These are phyloP conservation scores for Penicillium longicatenatum DNA, from an alignment of 495 filamentous ascomycete genomes.

Conservation along the genomic window DNA sequence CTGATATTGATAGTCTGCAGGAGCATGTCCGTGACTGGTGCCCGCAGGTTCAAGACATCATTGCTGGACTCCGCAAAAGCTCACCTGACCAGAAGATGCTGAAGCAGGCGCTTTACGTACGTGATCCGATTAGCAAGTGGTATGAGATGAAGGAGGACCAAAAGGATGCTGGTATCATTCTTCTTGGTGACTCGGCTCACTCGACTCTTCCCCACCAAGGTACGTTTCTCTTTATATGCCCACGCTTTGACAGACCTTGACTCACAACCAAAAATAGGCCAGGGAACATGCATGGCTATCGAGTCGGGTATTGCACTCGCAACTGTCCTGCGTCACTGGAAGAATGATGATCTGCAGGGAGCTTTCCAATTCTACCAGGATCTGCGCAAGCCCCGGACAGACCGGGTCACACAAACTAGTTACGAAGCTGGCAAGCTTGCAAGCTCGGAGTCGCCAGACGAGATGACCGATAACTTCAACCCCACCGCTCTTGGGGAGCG, in stretches of 20 bases:
- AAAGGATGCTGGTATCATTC: constrained; percentile 29
- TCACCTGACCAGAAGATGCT: constrained; percentile 30
- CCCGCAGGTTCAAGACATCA: constrained; percentile 32
- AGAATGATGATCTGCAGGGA: constrained; percentile 22
- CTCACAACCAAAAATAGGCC: constrained; percentile 20
- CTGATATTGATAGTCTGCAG: constrained; percentile 32
- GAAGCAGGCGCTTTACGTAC: constrained; percentile 34
- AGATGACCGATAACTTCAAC: constrained; percentile 26
- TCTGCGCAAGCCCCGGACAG: constrained; percentile 34
- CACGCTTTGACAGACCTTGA: neutral
- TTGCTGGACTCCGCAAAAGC: constrained; percentile 28
- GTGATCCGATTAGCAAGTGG: constrained; percentile 27
- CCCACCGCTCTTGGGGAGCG: constrained; percentile 26
- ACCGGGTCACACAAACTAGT: constrained; percentile 32
- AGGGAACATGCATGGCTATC: constrained; percentile 37
- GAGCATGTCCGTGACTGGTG: constrained; percentile 38
- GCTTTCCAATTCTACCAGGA: constrained; percentile 34
- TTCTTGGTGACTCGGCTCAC: constrained; percentile 35
- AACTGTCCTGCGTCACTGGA: constrained; percentile 32
- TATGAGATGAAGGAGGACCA: constrained; percentile 29
- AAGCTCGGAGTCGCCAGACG: constrained; percentile 28
- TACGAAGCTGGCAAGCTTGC: constrained; percentile 33
- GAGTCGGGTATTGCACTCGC: constrained; percentile 35
- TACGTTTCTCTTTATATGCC: constrained; percentile 10
- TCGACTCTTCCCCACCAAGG: constrained; percentile 37